These are phyloP conservation scores for Scenedesmus sp. DNA, from an alignment of 163 green algal species.

Conservation along the genomic window DNA sequence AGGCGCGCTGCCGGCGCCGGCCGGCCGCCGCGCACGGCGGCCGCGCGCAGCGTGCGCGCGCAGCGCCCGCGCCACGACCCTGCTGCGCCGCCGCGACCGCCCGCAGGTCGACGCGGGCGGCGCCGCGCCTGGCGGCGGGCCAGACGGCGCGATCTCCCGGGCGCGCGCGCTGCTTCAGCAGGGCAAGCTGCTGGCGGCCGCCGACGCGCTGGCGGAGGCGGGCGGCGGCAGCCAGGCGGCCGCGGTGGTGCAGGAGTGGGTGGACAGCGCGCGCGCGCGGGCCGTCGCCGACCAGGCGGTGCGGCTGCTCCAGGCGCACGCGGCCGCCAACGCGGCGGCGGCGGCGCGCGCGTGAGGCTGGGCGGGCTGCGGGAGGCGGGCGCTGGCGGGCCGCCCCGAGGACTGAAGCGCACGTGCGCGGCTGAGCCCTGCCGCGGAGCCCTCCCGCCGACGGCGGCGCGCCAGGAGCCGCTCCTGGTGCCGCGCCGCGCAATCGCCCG, in stretches of 20 bases:
- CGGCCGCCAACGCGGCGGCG: slow-evolving; percentile 25
- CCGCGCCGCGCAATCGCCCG: too few relatives aligned
- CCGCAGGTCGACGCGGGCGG: too few relatives aligned
- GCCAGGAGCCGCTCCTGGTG: too few relatives aligned
- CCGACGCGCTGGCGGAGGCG: slow-evolving; percentile 40
- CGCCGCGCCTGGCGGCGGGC: too few relatives aligned
- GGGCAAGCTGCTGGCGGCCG: slow-evolving; percentile 40
- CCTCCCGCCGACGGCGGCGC: too few relatives aligned
- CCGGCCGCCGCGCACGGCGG: background rate
- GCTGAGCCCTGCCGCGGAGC: too few relatives aligned
- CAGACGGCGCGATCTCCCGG: background rate
- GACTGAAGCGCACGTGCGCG: too few relatives aligned
- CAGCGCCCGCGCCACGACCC: background rate
- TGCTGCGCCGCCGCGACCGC: background rate
- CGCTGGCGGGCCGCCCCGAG: too few relatives aligned
- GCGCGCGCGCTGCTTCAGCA: slow-evolving; percentile 27
- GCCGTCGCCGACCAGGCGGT: slow-evolving; percentile 47
- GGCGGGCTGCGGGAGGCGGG: too few relatives aligned
- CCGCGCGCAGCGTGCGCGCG: background rate
- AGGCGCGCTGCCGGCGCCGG: slow-evolving; percentile 22
- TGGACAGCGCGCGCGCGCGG: slow-evolving; percentile 37
- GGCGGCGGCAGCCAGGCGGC: slow-evolving; percentile 37
- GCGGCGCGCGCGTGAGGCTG: too few relatives aligned
- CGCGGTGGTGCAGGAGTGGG: slow-evolving; percentile 25
- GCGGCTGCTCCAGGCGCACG: slow-evolving; percentile 43